Conservation (phyloP, 495 filamentous ascomycete genomes). For the Penicillium alfredii region DNA sequence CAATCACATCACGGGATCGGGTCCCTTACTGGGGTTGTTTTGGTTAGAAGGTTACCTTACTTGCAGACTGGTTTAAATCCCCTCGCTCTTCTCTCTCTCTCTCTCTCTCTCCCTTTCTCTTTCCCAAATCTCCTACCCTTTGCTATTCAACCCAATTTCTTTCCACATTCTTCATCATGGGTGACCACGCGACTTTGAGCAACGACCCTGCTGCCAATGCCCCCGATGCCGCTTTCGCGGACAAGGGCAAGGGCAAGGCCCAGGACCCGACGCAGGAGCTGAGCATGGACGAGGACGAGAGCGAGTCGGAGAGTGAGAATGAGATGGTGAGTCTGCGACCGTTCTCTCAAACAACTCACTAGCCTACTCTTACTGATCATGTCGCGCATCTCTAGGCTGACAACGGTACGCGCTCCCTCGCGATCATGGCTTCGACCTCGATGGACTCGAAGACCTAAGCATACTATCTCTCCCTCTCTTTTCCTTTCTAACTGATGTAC, state of each 20-base stretch:
- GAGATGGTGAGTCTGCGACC: constrained; percentile 49
- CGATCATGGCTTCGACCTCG: neutral
- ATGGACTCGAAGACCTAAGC: too few species aligned
- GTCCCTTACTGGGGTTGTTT: constrained; percentile 31
- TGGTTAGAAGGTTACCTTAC: constrained; percentile 20
- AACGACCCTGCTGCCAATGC: constrained; percentile 31
- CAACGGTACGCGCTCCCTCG: constrained; percentile 16
- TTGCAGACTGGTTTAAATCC: constrained; percentile 20
- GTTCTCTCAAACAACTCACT: neutral
- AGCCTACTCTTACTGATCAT: constrained; percentile 3
- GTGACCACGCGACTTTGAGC: constrained; percentile 32
- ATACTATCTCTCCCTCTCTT: too few species aligned
- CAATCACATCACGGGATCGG: constrained; percentile 20
- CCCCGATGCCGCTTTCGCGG: constrained; percentile 32
- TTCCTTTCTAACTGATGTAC: constrained; percentile 8
- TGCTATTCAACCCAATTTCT: constrained; percentile 2
- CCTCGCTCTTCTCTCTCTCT: constrained; percentile 5
- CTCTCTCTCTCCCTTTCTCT: constrained; percentile 1
- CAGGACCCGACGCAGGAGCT: constrained; percentile 50
- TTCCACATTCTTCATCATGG: constrained; percentile 27
- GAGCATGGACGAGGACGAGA: constrained; percentile 65
- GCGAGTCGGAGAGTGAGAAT: constrained; percentile 59
- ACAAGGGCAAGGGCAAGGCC: constrained; percentile 58
- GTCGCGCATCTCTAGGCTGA: constrained; percentile 33
- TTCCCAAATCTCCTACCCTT: constrained; percentile 2